Evolutionary conservation across 176 grass and related monocot species (phyloP).

Genomic region (Olyra latifolia): DNA sequence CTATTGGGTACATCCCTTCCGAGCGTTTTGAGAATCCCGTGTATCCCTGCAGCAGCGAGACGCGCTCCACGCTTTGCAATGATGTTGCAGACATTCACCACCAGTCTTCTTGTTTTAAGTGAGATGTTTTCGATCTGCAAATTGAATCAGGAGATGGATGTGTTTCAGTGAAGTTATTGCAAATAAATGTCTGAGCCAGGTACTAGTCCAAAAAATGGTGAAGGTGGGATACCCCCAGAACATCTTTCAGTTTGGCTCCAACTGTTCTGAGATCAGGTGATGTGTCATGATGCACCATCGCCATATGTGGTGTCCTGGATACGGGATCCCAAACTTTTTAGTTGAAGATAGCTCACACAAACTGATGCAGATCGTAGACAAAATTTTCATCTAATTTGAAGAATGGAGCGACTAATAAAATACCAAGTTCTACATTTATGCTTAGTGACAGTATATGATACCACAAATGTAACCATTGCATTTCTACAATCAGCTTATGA

Average conservation of each 20-base stretch:
- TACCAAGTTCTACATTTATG: neutral
- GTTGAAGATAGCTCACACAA: slow-evolving; percentile 25
- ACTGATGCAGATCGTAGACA: neutral
- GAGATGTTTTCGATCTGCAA: slow-evolving; percentile 57
- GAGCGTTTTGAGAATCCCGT: slow-evolving; percentile 63
- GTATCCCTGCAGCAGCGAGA: slow-evolving; percentile 56
- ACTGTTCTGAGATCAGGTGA: slow-evolving; percentile 64
- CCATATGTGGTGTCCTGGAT: slow-evolving; percentile 58
- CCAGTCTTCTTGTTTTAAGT: slow-evolving; percentile 51
- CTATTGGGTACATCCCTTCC: slow-evolving; percentile 28
- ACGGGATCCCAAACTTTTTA: slow-evolving; percentile 20
- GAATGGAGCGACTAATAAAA: neutral
- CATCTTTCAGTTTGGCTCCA: slow-evolving; percentile 51
- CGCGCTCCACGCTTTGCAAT: slow-evolving; percentile 56
- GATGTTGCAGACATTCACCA: slow-evolving; percentile 39
- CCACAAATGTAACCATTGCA: neutral
- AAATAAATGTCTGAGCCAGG: neutral
- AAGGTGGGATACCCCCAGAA: slow-evolving; percentile 48
- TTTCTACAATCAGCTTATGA: neutral
- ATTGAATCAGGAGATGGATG: neutral
- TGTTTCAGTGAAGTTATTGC: neutral
- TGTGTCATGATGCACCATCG: slow-evolving; percentile 57
- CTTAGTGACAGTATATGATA: neutral
- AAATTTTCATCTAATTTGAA: neutral
- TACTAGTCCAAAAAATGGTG: neutral